These are phyloP conservation scores for Hawksworthiomyces lignivorus DNA, from an alignment of 2,329 filamentous ascomycete genomes.

Conservation along the genomic window DNA sequence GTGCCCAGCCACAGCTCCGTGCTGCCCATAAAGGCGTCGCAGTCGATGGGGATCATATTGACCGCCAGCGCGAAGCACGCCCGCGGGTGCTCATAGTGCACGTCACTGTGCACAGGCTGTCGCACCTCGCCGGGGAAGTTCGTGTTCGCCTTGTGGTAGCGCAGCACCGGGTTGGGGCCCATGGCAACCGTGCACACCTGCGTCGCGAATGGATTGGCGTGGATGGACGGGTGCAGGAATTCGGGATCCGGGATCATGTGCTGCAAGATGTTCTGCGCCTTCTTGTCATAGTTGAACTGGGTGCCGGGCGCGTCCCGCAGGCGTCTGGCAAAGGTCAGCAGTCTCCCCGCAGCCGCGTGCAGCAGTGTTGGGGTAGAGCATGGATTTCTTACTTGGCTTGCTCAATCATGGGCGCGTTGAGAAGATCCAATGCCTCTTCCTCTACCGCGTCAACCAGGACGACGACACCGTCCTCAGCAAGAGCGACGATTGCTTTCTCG, in stretches of 20 bases:
- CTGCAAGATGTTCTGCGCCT: conserved; percentile 15
- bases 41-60: conserved; percentile 39
- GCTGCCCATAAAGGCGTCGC: conserved; percentile 35
- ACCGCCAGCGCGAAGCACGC: conserved; percentile 40
- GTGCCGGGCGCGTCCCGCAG: conserved; percentile 9
- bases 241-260: conserved; percentile 13
- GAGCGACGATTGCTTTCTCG: conserved; percentile 11
- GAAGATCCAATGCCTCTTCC: background rate
- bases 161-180: conserved; percentile 12
- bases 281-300: conserved; percentile 14
- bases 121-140: conserved; percentile 16
- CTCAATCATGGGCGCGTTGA: conserved; percentile 11
- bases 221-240: conserved; percentile 5
- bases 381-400: conserved; percentile 11
- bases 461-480: conserved; percentile 10
- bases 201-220: conserved; percentile 12
- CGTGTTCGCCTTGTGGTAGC: conserved; percentile 15
- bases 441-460: conserved; percentile 8
- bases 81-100: conserved; percentile 36
- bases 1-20: conserved; percentile 45
- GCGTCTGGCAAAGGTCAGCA: too few relatives aligned
- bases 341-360: too few relatives aligned
- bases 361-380: too few relatives aligned
- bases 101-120: conserved; percentile 34
- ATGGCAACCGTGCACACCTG: conserved; percentile 8